These are phyloP conservation scores for Coniochaeta ligniaria DNA, from an alignment of 2,329 filamentous ascomycete species.

Conservation along the genomic window DNA sequence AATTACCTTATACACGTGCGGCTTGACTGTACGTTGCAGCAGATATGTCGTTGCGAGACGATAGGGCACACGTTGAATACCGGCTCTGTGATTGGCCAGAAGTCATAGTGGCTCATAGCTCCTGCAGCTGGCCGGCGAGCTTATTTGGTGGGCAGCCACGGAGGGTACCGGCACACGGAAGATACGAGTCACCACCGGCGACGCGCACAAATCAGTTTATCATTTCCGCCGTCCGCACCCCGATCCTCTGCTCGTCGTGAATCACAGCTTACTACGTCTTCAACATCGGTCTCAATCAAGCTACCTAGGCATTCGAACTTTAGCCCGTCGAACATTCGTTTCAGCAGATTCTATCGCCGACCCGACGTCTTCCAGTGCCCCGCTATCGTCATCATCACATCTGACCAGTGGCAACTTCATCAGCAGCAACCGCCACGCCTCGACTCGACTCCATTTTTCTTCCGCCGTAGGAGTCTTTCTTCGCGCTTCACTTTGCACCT, in stretches of 20 bases:
- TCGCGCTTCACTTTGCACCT: conserved; percentile 48
- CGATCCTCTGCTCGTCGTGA: background rate
- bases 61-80: background rate
- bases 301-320: background rate
- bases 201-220: conserved; percentile 2
- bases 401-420: conserved; percentile 11
- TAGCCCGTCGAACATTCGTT: background rate
- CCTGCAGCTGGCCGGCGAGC: background rate
- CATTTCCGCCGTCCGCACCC: background rate
- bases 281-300: no score
- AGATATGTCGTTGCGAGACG: background rate
- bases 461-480: conserved; percentile 15
- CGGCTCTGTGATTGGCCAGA: background rate
- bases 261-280: background rate
- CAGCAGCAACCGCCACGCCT: conserved; percentile 5
- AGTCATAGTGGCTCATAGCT: background rate
- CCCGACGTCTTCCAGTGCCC: conserved; percentile 19
- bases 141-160: background rate
- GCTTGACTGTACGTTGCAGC: background rate
- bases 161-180: background rate
- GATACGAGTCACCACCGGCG: background rate
- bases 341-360: background rate
- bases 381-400: conserved; percentile 17
- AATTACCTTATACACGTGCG: background rate
- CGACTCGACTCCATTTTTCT: conserved; percentile 7